Conservation (phyloP, 257 asterid genomes). For the Anisodus tanguticus region DNA sequence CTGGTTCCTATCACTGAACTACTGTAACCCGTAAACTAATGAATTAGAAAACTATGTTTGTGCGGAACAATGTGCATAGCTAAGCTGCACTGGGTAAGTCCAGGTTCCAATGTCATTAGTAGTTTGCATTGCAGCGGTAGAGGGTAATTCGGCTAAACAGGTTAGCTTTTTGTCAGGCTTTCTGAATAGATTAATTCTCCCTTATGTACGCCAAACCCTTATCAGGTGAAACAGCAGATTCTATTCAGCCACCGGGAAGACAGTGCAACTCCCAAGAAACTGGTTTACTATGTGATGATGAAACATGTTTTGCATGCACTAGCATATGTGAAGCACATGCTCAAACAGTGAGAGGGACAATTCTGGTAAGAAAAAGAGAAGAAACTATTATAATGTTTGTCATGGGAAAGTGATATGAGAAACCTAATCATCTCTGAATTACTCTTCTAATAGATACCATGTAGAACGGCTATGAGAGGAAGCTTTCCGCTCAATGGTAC, state of each 20-base stretch:
- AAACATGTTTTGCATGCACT: constrained; percentile 84
- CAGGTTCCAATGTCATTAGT: constrained; percentile 18
- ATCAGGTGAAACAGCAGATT: constrained; percentile 86
- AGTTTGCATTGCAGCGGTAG: constrained; percentile 19
- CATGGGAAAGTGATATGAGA: constrained; percentile 6
- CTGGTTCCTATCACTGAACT: background rate
- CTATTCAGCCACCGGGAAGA: constrained; percentile 83
- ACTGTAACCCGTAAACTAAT: background rate
- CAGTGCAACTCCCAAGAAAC: constrained; percentile 68
- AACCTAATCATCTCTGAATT: constrained; percentile 6
- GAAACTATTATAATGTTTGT: background rate
- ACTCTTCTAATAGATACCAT: constrained; percentile 69
- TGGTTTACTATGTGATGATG: constrained; percentile 67
- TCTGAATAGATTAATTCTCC: background rate
- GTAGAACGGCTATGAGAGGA: constrained; percentile 99
- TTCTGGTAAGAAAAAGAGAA: constrained; percentile 62
- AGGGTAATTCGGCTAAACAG: constrained; percentile 18
- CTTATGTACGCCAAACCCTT: constrained; percentile 24
- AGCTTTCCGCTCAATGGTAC: constrained; percentile 99
- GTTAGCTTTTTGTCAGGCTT: background rate
- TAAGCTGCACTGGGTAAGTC: constrained; percentile 18
- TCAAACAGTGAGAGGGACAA: constrained; percentile 91
- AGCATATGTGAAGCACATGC: constrained; percentile 83
- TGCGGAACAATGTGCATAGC: constrained; percentile 17
- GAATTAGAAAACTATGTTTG: constrained; percentile 17